Percentiles rank a stretch among this genome's conserved stretches.
These are phyloP conservation scores for Colletotrichum sp. DNA, from an alignment of 2,329 filamentous ascomycete genomes.

Conservation along the genomic window DNA sequence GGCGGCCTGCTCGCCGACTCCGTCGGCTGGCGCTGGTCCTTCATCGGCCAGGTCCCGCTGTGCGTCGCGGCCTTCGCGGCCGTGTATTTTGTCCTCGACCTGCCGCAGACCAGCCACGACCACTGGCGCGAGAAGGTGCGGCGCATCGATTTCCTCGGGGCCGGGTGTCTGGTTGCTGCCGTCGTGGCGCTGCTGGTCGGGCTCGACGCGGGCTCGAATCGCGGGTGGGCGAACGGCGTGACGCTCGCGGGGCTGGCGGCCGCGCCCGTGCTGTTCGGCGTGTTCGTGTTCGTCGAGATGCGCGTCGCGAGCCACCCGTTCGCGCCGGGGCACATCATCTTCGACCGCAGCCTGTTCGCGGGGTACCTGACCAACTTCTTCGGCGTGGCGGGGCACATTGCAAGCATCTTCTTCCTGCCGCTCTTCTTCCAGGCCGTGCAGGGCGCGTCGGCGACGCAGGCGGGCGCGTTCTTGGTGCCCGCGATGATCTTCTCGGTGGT, in stretches of 20 bases:
- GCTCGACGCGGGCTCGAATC: conserved; percentile 76
- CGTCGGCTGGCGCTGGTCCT: conserved; percentile 78
- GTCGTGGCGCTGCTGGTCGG: conserved; percentile 71
- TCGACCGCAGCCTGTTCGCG: conserved; percentile 69
- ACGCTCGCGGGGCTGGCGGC: conserved; percentile 63
- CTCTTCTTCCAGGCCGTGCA: conserved; percentile 79
- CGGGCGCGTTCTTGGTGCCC: conserved; percentile 72
- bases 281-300: conserved; percentile 74
- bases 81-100: conserved; percentile 66
- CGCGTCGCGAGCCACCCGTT: conserved; percentile 74
- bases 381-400: conserved; percentile 61
- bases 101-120: conserved; percentile 61
- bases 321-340: conserved; percentile 75
- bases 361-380: conserved; percentile 78
- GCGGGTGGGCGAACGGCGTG: conserved; percentile 66
- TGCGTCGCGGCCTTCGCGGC: conserved; percentile 69
- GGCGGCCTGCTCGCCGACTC: conserved; percentile 75
- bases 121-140: conserved; percentile 71
- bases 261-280: conserved; percentile 62
- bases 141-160: conserved; percentile 77
- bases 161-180: conserved; percentile 67
- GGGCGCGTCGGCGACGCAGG: conserved; percentile 64
- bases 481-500: conserved; percentile 65
- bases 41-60: conserved; percentile 73
- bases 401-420: conserved; percentile 74